Evolutionary conservation across 176 grass and related monocot genomes (phyloP), one percentile per base, ranked within the genome.

Genomic region (Carex pumila): DNA sequence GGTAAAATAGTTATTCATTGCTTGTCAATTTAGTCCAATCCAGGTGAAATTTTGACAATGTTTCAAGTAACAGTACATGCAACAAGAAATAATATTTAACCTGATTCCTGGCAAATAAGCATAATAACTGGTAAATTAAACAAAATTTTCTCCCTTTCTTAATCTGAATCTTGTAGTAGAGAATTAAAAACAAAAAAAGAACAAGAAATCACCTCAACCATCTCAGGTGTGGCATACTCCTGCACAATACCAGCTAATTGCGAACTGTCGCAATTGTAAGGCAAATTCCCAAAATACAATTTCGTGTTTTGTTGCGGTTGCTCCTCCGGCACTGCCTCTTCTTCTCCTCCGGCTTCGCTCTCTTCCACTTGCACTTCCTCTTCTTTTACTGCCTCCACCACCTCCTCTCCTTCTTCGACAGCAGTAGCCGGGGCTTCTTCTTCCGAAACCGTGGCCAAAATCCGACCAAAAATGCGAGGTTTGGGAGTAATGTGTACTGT

Each of bases 221-320:
- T 89, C 91, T 98, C 95, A 58, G 95, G 95, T 68, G 57, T 88
- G 60, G 91, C 95, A 66, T 89, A 91, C 21, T 98, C 88, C 79
- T 95, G 92, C 55, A 98, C 89, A 57, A 98, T 85, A 83, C 89
- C 91, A 49, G 95, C 95, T n/a, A 98, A 88, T 62, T 84, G 89
- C 12, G 96, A 88, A 66, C 96, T 98, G 89, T 95, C 93, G 82
- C 96, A 98, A 65, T 95, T 98, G 86, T 98, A 98, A 14, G 96
- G 93, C 54, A 98, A 84, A 69, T 98, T 98, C 8, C 96, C 96
- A 68, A 98, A 92, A 84, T 98, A 98, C 0, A 98, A 84, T 65
- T 98, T 98, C 22, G 92, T 98, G 39, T 81, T 71, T 25, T 85
- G 74, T 10, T 36, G 7, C 19, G 64, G 17, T 12, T 32, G 4